These are phyloP conservation scores for Eucalyptus caleyi DNA, from an alignment of 345 rosid genomes.

Conservation along the genomic window DNA sequence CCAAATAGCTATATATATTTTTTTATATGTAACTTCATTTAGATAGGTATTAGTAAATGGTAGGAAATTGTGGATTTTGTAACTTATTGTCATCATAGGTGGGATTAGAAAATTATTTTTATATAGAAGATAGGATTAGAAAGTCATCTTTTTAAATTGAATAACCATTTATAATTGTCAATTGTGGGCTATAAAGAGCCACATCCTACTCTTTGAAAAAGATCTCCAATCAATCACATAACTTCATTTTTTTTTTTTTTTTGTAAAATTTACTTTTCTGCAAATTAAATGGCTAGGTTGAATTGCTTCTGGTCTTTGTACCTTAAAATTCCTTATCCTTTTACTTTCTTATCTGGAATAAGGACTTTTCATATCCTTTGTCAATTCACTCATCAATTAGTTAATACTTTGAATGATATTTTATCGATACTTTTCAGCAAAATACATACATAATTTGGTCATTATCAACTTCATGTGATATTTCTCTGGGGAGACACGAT, in stretches of 20 bases:
- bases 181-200: background rate
- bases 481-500: background rate
- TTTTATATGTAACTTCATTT: background rate
- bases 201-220: background rate
- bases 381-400: rapidly evolving
- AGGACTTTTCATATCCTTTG: background rate
- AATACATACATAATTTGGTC: background rate
- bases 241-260: background rate
- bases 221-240: background rate
- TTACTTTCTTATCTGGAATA: rapidly evolving
- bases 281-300: background rate
- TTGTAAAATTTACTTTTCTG: background rate
- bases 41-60: background rate
- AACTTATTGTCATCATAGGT: background rate
- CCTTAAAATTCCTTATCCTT: too few species aligned
- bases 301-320: background rate
- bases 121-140: background rate
- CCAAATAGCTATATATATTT: background rate
- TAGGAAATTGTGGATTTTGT: background rate
- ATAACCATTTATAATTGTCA: background rate
- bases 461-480: background rate
- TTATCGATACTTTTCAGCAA: background rate
- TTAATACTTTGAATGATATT: background rate
- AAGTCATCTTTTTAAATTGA: background rate
- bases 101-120: background rate